A percentile compares a stretch with the other conserved stretches of the same genome.
Conservation (phyloP, 2,329 filamentous ascomycete species). For the Bipolaris zeicola region DNA sequence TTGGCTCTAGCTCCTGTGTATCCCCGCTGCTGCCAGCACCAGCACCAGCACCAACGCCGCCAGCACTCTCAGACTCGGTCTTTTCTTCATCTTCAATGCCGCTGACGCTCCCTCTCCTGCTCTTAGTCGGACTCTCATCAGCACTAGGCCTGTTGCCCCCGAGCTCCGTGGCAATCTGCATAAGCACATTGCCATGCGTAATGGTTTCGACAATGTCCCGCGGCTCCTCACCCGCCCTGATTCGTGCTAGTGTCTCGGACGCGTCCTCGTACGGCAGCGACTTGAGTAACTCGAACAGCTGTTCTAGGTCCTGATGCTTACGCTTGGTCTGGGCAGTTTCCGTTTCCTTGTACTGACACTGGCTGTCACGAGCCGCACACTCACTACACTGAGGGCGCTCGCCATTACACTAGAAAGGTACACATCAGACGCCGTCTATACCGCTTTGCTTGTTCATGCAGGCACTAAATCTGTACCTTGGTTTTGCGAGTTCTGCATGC, state of each 20-base stretch:
- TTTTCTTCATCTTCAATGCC: neutral
- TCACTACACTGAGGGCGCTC: conserved; percentile 23
- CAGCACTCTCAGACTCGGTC: neutral
- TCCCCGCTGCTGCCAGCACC: neutral
- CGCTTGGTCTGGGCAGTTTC: conserved; percentile 21
- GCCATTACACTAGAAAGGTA: conserved; percentile 21
- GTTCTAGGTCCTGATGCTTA: conserved; percentile 21
- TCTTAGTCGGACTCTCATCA: neutral
- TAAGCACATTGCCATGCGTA: conserved; percentile 22
- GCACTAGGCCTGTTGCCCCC: neutral
- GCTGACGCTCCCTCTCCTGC: neutral
- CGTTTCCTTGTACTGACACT: conserved; percentile 24
- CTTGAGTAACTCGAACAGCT: conserved; percentile 21
- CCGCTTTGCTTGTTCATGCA: neutral
- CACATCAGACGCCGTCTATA: conserved; percentile 3
- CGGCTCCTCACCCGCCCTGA: conserved; percentile 22
- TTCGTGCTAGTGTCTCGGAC: conserved; percentile 13
- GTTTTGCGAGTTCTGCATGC: conserved; percentile 27
- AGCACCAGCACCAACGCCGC: neutral
- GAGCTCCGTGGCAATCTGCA: conserved; percentile 16
- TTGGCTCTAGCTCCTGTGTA: neutral
- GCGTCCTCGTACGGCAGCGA: conserved; percentile 19
- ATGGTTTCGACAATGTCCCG: conserved; percentile 23
- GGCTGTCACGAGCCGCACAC: conserved; percentile 18
- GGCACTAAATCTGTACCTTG: conserved; percentile 16